Conservation (phyloP, 805 yeast genomes). For the Kluyveromyces nonfermentans region DNA sequence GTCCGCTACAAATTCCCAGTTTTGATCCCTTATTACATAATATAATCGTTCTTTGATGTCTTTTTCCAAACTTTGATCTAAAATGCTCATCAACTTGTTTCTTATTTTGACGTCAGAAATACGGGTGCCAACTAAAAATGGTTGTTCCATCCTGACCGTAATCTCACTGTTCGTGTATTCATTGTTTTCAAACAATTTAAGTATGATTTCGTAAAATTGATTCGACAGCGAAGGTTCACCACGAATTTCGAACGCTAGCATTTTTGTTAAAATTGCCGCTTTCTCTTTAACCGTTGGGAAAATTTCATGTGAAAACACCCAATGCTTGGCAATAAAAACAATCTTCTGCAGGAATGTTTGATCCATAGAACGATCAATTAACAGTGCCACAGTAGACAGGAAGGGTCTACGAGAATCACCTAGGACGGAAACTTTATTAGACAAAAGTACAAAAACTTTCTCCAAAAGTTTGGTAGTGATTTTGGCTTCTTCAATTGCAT, state of each 20-base stretch:
- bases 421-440: slow-evolving; percentile 71
- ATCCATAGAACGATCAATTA: slow-evolving; percentile 82
- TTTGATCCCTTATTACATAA: slow-evolving; percentile 88
- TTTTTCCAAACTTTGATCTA: slow-evolving; percentile 68
- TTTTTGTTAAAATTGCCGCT: slow-evolving; percentile 85
- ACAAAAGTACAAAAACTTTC: slow-evolving; percentile 65
- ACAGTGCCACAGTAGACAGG: slow-evolving; percentile 73
- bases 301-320: slow-evolving; percentile 84
- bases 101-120: slow-evolving; percentile 68
- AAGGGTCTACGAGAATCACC: slow-evolving; percentile 93
- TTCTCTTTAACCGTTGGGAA: slow-evolving; percentile 95
- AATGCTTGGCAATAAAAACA: slow-evolving; percentile 65
- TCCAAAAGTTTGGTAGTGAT: slow-evolving; percentile 71
- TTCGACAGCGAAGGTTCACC: slow-evolving; percentile 74
- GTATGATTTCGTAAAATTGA: slow-evolving; percentile 75
- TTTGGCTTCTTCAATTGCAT: slow-evolving; percentile 57
- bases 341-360: slow-evolving; percentile 65
- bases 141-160: slow-evolving; percentile 92
- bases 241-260: slow-evolving; percentile 85
- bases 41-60: slow-evolving; percentile 71
- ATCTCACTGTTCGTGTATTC: slow-evolving; percentile 74
- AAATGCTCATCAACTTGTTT: slow-evolving; percentile 64
- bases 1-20: slow-evolving; percentile 93
- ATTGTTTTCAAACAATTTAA: slow-evolving; percentile 78
- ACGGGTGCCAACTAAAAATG: slow-evolving; percentile 89